Evolutionary conservation across 345 rosid genomes (phyloP).

Genomic region (Geranium brycei): DNA sequence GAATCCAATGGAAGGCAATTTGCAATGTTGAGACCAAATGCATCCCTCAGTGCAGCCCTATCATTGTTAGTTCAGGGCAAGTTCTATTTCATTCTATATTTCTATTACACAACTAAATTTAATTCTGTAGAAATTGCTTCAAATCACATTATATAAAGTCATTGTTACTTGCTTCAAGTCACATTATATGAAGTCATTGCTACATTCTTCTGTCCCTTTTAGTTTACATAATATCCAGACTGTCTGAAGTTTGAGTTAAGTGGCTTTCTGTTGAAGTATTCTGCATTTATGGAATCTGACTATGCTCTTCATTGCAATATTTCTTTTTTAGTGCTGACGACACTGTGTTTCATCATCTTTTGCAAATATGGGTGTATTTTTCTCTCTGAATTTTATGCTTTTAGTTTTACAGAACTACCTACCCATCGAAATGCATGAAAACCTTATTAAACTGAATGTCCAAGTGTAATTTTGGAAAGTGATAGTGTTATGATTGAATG

Average conservation of each 20-base stretch:
- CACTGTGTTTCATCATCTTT: too few species aligned
- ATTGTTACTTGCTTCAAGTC: background rate
- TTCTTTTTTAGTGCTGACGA: too few species aligned
- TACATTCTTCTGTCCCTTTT: background rate
- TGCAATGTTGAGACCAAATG: slow-evolving; percentile 57
- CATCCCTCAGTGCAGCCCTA: slow-evolving; percentile 64
- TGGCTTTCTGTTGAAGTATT: too few species aligned
- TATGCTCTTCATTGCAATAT: too few species aligned
- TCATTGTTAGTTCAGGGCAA: slow-evolving; percentile 67
- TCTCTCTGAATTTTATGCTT: too few species aligned
- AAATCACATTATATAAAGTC: background rate
- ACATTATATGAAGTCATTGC: background rate
- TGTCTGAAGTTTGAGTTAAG: background rate
- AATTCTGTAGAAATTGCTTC: too few species aligned
- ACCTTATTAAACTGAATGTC: background rate
- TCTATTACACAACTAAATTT: too few species aligned
- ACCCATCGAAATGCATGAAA: background rate
- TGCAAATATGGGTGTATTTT: too few species aligned
- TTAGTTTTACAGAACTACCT: too few species aligned
- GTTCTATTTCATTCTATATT: background rate
- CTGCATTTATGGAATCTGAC: too few species aligned
- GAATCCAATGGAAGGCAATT: slow-evolving; percentile 50
- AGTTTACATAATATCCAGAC: background rate
- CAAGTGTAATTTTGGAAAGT: background rate
- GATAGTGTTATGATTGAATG: background rate